A percentile compares a stretch with the other conserved stretches of the same genome.
Evolutionary conservation across 352 stramenopile genomes (phyloP).

Genomic region (Thraustochytrium striatum): DNA sequence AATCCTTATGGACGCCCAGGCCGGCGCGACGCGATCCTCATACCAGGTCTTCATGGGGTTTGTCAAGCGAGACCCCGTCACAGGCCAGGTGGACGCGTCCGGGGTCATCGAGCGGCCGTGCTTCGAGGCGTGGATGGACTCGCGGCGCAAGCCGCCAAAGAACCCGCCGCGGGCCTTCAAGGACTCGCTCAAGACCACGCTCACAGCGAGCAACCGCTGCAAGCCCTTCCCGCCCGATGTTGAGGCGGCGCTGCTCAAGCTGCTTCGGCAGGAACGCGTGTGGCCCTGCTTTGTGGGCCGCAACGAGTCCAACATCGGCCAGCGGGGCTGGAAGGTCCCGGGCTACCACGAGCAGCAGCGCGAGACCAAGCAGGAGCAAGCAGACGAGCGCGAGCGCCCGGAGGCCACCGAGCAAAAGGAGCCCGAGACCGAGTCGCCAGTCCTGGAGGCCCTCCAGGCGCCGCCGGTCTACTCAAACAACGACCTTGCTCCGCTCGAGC

Average conservation of each 20-base stretch:
- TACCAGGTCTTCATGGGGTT: conserved; percentile 43
- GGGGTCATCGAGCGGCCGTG: neutral
- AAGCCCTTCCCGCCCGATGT: conserved; percentile 18
- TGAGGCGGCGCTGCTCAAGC: neutral
- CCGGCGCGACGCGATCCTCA: no score
- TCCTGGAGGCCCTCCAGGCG: neutral
- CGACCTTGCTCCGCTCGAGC: neutral
- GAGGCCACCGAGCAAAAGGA: neutral
- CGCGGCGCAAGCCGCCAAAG: neutral
- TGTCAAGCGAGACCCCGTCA: neutral
- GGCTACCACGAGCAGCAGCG: conserved; percentile 16
- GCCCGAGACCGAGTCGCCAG: neutral
- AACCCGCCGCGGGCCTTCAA: conserved; percentile 32
- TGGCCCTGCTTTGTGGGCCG: conserved; percentile 16
- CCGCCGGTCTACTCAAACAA: no score
- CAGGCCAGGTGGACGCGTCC: neutral
- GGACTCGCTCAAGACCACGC: conserved; percentile 30
- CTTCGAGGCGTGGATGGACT: conserved; percentile 24
- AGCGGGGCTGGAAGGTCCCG: conserved; percentile 21
- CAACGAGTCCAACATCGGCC: neutral
- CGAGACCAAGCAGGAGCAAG: no score
- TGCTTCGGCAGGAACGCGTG: neutral
- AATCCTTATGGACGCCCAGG: no score
- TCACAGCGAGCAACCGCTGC: conserved; percentile 24
- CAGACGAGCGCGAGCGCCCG: no score